Conservation (phyloP, 2,329 filamentous ascomycete species). For the Torrubiella hemipterigena region DNA sequence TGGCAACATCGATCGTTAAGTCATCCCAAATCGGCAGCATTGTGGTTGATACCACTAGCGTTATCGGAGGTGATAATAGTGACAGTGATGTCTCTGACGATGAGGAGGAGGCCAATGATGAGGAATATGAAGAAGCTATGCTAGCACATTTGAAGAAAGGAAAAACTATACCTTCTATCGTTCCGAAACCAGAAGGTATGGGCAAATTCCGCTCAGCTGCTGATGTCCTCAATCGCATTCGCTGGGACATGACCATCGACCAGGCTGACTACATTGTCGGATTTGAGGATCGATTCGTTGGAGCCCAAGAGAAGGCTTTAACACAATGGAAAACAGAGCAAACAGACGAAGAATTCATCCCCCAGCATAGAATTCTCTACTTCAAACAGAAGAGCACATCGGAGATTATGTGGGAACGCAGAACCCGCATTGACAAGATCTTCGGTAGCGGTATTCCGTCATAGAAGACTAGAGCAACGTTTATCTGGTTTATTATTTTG, state of each 20-base stretch:
- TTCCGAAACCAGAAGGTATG: slow-evolving; percentile 17
- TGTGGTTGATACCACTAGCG: slow-evolving; percentile 32
- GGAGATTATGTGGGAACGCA: slow-evolving; percentile 43
- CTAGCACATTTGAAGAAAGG: slow-evolving; percentile 6
- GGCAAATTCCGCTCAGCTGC: slow-evolving; percentile 42
- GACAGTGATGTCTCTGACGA: slow-evolving; percentile 29
- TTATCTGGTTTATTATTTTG: not conserved
- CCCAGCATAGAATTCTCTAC: slow-evolving; percentile 50
- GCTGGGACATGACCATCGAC: slow-evolving; percentile 45
- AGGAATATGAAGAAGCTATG: slow-evolving; percentile 17
- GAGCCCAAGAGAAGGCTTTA: slow-evolving; percentile 39
- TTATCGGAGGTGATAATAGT: slow-evolving; percentile 25
- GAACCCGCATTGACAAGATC: slow-evolving; percentile 37
- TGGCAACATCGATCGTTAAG: slow-evolving; percentile 28
- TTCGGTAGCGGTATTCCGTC: slow-evolving; percentile 39
- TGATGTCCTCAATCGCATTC: slow-evolving; percentile 47
- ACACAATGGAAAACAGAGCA: slow-evolving; percentile 48
- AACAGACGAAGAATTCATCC: slow-evolving; percentile 55
- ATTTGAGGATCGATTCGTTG: slow-evolving; percentile 49
- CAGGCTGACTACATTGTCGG: slow-evolving; percentile 42
- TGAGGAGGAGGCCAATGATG: slow-evolving; percentile 27
- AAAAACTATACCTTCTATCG: slow-evolving; percentile 3
- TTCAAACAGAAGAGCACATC: slow-evolving; percentile 43
- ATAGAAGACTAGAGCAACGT: not conserved
- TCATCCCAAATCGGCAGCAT: slow-evolving; percentile 27